Base-by-base conservation (phyloP, 805 yeast species). In the Lipomyces chichibuensis region DNA sequence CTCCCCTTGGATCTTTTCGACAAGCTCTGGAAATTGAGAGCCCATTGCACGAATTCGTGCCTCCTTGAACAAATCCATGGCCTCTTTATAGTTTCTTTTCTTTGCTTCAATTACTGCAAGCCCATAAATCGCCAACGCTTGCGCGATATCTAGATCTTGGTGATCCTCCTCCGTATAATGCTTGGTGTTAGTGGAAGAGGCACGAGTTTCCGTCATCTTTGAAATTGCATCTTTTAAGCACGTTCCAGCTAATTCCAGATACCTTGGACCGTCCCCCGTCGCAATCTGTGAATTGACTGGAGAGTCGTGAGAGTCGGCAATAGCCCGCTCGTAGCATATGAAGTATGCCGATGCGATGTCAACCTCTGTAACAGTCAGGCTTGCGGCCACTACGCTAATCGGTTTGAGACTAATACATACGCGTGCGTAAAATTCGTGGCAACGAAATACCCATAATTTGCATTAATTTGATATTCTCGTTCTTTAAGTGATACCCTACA, bases 101-200 rank as follows among this genome's bases (percentile, higher is more conserved):
- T 90, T 91, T n/a, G 88, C 77, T 56, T 85, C 83, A 11, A 91
- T 83, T 4, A 92, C 96, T 1, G 97, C 98, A 53, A 91, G 80
- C 0, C 97, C 96, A 75, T 90, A 93, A 0, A 92, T 86, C 0
- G 97, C 87, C 75, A 93, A 81, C 0, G 96, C 95, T 54, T 89
- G 86, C 0, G 90, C 86, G 69, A 90, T 91, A 39, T 85, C 83
- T 13, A 89, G 39, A 70, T 69, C 62, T 53, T 65, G 54, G 67
- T 63, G 58, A 62, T 73, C 68, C 61, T 73, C 57, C 46, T 65
- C 67, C 32, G 71, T 43, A 64, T 67, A 56, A 59, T 65, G 46
- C 61, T 65, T 37, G 69, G 66, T 37, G 60, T 60, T 51, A 53
- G 61, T 20, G 57, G 63, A 35, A 64, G 74, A 52, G 56, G 61